phyloP scores from a whole-genome alignment of 139 green algal species.

The Haematococcus lacustris region DNA sequence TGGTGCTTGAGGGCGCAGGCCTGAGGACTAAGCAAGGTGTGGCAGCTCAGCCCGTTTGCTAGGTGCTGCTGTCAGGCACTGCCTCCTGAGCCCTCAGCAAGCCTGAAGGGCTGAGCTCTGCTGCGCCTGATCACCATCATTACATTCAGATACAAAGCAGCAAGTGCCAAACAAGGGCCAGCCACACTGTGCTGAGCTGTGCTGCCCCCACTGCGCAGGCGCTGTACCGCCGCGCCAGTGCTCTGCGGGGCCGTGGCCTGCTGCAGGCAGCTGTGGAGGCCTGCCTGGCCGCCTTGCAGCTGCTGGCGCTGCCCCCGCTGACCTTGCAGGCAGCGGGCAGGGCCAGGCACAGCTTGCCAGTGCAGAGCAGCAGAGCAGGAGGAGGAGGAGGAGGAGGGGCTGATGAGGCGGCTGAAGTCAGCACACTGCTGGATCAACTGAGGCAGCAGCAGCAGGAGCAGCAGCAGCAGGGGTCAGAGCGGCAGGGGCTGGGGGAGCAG shows the following conservation, averaged over 20 bases:
- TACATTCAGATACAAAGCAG: not conserved
- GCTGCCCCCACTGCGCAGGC: conserved; percentile 5
- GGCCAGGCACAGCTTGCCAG: not conserved
- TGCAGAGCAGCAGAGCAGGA: not conserved
- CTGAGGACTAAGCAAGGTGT: not conserved
- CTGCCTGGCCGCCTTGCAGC: not conserved
- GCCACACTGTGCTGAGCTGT: not conserved
- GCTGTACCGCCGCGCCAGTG: conserved; percentile 16
- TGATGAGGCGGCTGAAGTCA: not conserved
- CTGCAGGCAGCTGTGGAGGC: conserved; percentile 2
- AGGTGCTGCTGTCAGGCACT: not conserved
- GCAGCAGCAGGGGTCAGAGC: not conserved
- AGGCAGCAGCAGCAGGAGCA: not conserved
- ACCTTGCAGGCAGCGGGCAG: too few species aligned
- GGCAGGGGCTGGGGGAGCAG: not conserved
- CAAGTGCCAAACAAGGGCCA: not conserved
- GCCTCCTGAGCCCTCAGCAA: not conserved
- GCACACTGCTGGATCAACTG: not conserved
- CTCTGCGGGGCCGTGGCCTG: conserved; percentile 4
- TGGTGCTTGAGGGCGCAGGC: not conserved
- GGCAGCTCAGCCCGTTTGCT: not conserved
- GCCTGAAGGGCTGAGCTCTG: not conserved
- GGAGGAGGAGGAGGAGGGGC: too few species aligned
- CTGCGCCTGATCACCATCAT: not conserved
- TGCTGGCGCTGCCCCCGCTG: not conserved